Base-by-base conservation (phyloP, 2,329 filamentous ascomycete species). In the Beauveria varroae region DNA sequence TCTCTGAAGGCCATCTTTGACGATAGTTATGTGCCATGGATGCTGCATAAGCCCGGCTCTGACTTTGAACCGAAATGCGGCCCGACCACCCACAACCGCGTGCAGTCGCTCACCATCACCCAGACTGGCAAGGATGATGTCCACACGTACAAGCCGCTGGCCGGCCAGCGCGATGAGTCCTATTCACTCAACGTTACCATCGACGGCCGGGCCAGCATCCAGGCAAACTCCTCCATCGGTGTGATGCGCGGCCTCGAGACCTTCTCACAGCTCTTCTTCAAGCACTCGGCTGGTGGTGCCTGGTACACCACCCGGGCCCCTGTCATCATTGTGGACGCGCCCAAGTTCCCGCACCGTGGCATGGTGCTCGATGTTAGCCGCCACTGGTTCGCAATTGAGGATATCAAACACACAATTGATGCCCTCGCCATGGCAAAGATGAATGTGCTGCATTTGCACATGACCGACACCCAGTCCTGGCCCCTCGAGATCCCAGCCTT, bases 391-490 rank as follows among this genome's bases (percentile, higher is more conserved):
- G 80, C 84, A 1, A 76, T 90, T 26, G 72, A 78, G 3, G 84
- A 89, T 67, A 86, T 96, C 66, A 80, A 86, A 68, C 85, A 86
- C 56, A 90, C 86, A 58, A 89, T 96, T 65, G 89, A 96, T 69
- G 88, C 86, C 46, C 75, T 89, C 65, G 78, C 88, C 1, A 91
- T 86, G 82, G 91, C 87, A 77, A 95, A 96, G 77, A 82, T 95
- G 79, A 95, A 95, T 75, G 81, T 86, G 6, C 80, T 96, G 61
- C 91, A 95, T 73, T 78, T 93, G 59, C 91, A 96, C 76, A 81
- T 88, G 62, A 95, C 90, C 5, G 91, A 96, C 73, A 86, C 88
- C 18, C 91, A 96, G 73, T 90, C 90, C 4, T 96, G 91, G 88
- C 91, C 91, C 0, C 78, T 96, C 26, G 90, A 91, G 66, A 87